Evolutionary conservation across 1,284 basidiomycete species (phyloP).

Genomic region (Phellinidium pouzarii): DNA sequence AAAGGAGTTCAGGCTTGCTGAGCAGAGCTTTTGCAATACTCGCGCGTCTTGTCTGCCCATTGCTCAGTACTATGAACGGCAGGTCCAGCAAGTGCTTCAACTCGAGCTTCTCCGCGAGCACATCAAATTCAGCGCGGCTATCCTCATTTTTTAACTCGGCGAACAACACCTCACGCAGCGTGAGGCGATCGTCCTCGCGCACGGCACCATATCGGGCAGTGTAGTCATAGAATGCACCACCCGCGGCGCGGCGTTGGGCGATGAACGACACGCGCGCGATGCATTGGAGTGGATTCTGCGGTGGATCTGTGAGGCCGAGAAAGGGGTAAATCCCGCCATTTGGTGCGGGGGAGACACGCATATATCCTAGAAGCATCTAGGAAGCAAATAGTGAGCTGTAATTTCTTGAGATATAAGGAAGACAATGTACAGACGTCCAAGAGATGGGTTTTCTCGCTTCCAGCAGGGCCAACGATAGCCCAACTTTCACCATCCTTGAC

Average conservation of each 20-base stretch:
- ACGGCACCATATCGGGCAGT: conserved; percentile 86
- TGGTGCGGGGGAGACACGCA: conserved; percentile 55
- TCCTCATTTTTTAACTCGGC: conserved; percentile 31
- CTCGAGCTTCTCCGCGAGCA: conserved; percentile 46
- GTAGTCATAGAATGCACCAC: conserved; percentile 84
- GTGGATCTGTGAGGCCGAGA: conserved; percentile 32
- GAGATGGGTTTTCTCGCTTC: conserved; percentile 44
- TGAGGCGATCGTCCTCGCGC: conserved; percentile 73
- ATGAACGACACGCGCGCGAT: conserved; percentile 72
- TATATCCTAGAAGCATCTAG: conserved; percentile 65
- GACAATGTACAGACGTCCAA: conserved; percentile 33
- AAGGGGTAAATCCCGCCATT: conserved; percentile 71
- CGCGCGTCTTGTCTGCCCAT: conserved; percentile 88
- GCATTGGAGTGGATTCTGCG: conserved; percentile 39
- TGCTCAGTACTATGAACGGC: conserved; percentile 78
- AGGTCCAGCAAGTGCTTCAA: conserved; percentile 65
- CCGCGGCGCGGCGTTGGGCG: conserved; percentile 47
- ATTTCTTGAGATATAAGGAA: not conserved
- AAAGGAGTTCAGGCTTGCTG: conserved; percentile 58
- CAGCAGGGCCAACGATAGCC: conserved; percentile 59
- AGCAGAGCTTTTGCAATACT: conserved; percentile 79
- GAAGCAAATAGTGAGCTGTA: no score
- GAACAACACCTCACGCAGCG: conserved; percentile 66
- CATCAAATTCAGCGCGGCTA: conserved; percentile 33
- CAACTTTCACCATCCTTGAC: conserved; percentile 60